A percentile compares a stretch with the other conserved stretches of the same genome.
Conservation (phyloP, 176 grass and related monocot genomes). For the Oryza glumipatula region DNA sequence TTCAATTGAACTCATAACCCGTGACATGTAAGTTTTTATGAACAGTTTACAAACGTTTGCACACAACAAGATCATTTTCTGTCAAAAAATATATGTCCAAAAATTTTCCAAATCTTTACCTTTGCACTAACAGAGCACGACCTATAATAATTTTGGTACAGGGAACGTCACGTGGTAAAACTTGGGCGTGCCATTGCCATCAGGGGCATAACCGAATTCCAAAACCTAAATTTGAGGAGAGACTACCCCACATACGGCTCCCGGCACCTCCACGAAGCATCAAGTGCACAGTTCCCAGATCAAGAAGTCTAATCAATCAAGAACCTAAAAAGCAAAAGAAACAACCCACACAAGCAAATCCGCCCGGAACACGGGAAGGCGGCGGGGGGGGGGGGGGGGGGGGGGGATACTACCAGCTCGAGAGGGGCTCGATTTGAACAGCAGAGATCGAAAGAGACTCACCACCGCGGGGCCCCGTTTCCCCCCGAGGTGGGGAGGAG, state of each 20-base stretch:
- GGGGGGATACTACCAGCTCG: no score
- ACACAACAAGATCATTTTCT: neutral
- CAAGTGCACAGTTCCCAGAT: neutral
- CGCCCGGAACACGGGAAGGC: no score
- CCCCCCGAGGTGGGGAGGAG: no score
- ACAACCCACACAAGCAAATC: neutral
- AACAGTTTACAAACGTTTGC: neutral
- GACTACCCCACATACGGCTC: neutral
- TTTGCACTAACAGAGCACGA: neutral
- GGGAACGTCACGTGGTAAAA: neutral
- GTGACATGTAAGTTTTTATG: neutral
- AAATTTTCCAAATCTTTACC: neutral
- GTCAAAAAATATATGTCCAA: neutral
- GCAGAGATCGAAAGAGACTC: no score
- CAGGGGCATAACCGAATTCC: neutral
- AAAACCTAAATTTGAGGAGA: slow-evolving; percentile 19
- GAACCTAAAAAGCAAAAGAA: neutral
- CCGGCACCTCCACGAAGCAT: neutral
- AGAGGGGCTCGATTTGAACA: no score
- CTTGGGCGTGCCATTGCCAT: neutral
- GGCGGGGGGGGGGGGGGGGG: no score
- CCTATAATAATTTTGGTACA: neutral
- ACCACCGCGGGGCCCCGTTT: no score
- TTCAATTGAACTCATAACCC: neutral
- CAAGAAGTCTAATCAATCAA: slow-evolving; percentile 1